These are phyloP conservation scores for Stachybotrys chlorohalonatus DNA, from an alignment of 2,329 filamentous ascomycete genomes.

Conservation along the genomic window DNA sequence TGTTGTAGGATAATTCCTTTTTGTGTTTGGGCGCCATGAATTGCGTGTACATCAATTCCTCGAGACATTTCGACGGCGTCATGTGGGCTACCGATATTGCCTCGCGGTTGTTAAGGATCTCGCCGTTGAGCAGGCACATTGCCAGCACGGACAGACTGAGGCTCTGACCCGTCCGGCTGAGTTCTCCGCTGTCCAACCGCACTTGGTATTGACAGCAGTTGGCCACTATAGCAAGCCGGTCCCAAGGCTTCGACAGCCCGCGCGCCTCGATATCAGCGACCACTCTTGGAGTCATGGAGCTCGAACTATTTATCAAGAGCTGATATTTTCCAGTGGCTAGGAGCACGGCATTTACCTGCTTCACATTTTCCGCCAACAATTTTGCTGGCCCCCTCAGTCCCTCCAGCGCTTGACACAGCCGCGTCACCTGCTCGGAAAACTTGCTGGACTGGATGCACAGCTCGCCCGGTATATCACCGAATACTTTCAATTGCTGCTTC, in stretches of 20 bases:
- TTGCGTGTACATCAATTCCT: constrained; percentile 8
- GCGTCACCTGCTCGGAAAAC: constrained; percentile 12
- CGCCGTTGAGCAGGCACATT: constrained; percentile 20
- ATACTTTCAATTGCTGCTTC: constrained; percentile 8
- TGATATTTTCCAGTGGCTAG: constrained; percentile 16
- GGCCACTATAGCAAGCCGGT: constrained; percentile 18
- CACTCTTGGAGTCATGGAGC: constrained; percentile 15
- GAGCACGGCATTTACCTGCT: constrained; percentile 4
- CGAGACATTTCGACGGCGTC: constrained; percentile 5
- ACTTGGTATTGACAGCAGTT: constrained; percentile 22
- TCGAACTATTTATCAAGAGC: constrained; percentile 8
- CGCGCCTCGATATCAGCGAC: constrained; percentile 15
- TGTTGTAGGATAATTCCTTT: constrained; percentile 13
- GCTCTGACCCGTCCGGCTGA: constrained; percentile 8
- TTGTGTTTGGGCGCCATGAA: constrained; percentile 8
- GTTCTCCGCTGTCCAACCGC: constrained; percentile 10
- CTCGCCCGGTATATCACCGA: constrained; percentile 8
- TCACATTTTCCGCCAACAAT: constrained; percentile 1
- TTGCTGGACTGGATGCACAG: constrained; percentile 12
- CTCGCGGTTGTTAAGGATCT: constrained; percentile 22
- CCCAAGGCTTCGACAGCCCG: constrained; percentile 12
- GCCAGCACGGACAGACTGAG: constrained; percentile 17
- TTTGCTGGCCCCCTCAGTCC: neutral
- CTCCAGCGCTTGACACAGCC: constrained; percentile 13
- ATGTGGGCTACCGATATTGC: constrained; percentile 2